Base-by-base conservation (phyloP, 2,329 filamentous ascomycete genomes). In the Pezicula neosporulosa region DNA sequence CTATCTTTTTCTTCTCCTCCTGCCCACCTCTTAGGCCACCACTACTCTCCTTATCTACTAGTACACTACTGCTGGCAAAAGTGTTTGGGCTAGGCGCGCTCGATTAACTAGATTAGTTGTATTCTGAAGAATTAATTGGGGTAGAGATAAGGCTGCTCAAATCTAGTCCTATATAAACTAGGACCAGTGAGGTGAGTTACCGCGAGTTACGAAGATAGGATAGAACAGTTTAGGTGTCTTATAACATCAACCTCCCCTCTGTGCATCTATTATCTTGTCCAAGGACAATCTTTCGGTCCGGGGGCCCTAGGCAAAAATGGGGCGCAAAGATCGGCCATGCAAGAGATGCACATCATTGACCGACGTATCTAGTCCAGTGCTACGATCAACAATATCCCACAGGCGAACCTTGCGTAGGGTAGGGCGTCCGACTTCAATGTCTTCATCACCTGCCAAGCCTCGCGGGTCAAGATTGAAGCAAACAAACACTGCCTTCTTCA, bases 371-470 rank as follows among this genome's bases (percentile, higher is more conserved):
- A 53, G 16, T 6, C 47, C 51, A 15, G 28, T 36, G 3, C 39
- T 45, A 10, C 13, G 18, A 13, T 13, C 24, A 16, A 50, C 27
- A 16, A 45, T 45, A 24, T 48, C 48, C 35, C 41, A 50, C 13
- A 52, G 37, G 15, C 18, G 91, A 13, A 97, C 92, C 18, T 90
- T 83, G 51, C 87, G 85, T 2, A 97, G 81, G 0, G 89, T 57
- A n/a, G 53, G 33, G n/a, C n/a, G n/a, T n/a, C n/a, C 88, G 3
- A 81, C 82, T 66, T 93, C 96, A 42, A 97, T 42, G 2, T 42
- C 19, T 1, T 4, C 18, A 21, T 42, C 39, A 21, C 1, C n/a
- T 42, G 19, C 39, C 6, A 42, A 6, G n/a, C 5, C 4, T 12
- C n/a, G n/a, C 2, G 39, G 39, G 19, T 42, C 39, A 12, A 42